These are phyloP conservation scores for Vitis cinerea DNA, from an alignment of 164 flowering plant species.

Conservation along the genomic window DNA sequence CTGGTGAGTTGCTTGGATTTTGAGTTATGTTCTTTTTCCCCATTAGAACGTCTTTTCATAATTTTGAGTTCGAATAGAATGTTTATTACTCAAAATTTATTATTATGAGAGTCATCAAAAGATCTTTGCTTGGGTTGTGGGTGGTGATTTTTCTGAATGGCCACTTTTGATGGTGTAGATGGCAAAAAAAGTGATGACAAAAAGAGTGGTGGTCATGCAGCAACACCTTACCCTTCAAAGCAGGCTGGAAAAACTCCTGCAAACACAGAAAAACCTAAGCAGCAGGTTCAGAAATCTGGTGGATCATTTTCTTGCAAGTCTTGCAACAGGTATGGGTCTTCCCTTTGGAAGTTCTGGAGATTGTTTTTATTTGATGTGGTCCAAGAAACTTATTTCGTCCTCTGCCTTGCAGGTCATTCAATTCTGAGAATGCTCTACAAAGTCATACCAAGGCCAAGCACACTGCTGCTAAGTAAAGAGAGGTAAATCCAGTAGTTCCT, in stretches of 20 bases:
- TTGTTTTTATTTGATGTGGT: not conserved
- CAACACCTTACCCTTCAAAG: conserved; percentile 73
- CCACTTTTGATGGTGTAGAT: conserved; percentile 28
- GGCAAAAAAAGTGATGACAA: conserved; percentile 64
- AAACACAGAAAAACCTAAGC: conserved; percentile 41
- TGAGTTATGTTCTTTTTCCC: not conserved
- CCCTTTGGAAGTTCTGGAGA: not conserved
- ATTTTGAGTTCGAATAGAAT: no score
- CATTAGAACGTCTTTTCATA: no score
- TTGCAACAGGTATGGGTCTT: conserved; percentile 45
- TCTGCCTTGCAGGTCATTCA: conserved; percentile 20
- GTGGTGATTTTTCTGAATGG: not conserved
- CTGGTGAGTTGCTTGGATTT: conserved; percentile 41
- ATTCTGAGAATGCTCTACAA: conserved; percentile 20
- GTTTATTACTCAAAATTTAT: no score
- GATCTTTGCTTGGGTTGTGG: not conserved
- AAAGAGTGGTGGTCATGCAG: conserved; percentile 50
- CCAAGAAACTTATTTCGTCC: not conserved
- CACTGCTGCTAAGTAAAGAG: conserved; percentile 1
- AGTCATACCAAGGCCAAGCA: conserved; percentile 32
- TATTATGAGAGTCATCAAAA: no score
- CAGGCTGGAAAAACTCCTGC: conserved; percentile 49
- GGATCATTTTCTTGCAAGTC: conserved; percentile 45
- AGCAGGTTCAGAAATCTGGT: conserved; percentile 55
- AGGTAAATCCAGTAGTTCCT: no score